Evolutionary conservation across 1,284 basidiomycete species (phyloP), one percentile per base, ranked within the genome.

Genomic region (Ustilago hordei): DNA sequence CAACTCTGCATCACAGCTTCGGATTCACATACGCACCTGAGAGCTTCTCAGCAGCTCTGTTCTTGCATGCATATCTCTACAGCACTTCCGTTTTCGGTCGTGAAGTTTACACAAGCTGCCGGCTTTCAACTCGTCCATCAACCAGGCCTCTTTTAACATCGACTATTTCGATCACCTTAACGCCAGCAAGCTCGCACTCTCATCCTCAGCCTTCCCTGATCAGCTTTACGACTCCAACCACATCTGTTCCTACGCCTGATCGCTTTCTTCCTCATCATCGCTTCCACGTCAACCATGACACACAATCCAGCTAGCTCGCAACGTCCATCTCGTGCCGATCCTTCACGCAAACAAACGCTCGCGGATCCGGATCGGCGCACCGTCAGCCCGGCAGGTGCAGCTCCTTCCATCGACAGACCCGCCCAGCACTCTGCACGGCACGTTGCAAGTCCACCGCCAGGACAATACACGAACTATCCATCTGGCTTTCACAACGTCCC

Each of bases 301-400:
- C 47, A 55, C 34, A 72, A 60, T 23, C 17, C 60, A 36, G 54
- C 56, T 28, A 64, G 63, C 34, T 64, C 61, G 23, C 64, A 67
- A 28, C 61, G 61, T 8, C 57, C 60, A 57, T 63, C 56, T 35
- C 64, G 69, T 23, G 61, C 53, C 50, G 55, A 61, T 50, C 32
- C 62, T 9, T 19, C 63, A 35, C 62, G 68, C 50, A 65, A 62
- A 57, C 36, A 43, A 1, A 48, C 58, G n/a, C 19, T 32, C 11
- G 59, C 15, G 19, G 69, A 72, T n/a, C 39, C 60, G 28, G 64
- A 72, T 58, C 69, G 69, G 13, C 64, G 48, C 57, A 50, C 36
- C 19, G 13, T 48, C 28, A 64, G 47, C 54, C 39, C 58, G 8
- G 43, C 62, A 12, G 34, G 60, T 6, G 50, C 60, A 31, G 47